Percentiles rank a stretch among this genome's conserved stretches.
Conservation (phyloP, 805 yeast genomes). For the Wickerhamiella azyma region DNA sequence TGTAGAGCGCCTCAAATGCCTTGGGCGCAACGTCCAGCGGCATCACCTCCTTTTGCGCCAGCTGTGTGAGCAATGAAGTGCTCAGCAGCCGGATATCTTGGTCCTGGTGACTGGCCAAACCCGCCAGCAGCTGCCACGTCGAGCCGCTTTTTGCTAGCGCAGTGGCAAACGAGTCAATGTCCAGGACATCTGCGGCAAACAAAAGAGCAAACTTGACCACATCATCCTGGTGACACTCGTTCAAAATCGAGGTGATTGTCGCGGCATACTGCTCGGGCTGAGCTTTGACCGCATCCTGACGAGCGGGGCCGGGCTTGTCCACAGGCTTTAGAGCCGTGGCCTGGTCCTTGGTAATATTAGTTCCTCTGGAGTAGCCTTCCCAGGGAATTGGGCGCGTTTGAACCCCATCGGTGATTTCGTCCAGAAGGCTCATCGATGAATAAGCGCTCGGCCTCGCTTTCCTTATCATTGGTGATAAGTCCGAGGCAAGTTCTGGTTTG, state of each 20-base stretch:
- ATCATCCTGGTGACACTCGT: conserved; percentile 44
- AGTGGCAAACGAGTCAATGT: conserved; percentile 20
- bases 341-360: conserved; percentile 50
- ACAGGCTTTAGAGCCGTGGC: conserved; percentile 45
- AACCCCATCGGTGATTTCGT: conserved; percentile 37
- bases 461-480: conserved; percentile 6
- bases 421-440: conserved; percentile 19
- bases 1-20: conserved; percentile 24
- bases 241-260: conserved; percentile 41
- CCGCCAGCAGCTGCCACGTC: conserved; percentile 30
- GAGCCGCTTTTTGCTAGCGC: conserved; percentile 34
- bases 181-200: conserved; percentile 36
- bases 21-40: conserved; percentile 26
- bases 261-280: conserved; percentile 41
- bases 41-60: conserved; percentile 28
- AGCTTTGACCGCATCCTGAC: conserved; percentile 22
- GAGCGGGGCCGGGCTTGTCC: conserved; percentile 31
- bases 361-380: conserved; percentile 77
- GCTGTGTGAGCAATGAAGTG: conserved; percentile 38
- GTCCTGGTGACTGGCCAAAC: conserved; percentile 38
- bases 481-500: background rate
- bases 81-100: conserved; percentile 42
- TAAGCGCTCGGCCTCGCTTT: background rate
- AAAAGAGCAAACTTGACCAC: conserved; percentile 53
- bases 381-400: conserved; percentile 77